Conservation (phyloP, 83 land plant species). For the Diphasiastrum complanatum region DNA sequence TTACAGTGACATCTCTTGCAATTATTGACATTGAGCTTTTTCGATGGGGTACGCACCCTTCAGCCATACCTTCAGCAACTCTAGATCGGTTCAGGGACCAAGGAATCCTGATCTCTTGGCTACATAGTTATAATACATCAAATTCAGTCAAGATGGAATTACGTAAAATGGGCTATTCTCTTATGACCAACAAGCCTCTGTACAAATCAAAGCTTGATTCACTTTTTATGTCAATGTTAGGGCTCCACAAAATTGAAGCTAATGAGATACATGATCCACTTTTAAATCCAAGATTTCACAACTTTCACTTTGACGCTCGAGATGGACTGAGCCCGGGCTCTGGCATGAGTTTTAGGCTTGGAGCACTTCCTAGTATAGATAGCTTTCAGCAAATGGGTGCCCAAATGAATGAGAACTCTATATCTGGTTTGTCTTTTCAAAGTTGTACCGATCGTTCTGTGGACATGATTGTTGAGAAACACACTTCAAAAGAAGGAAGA, state of each 20-base stretch:
- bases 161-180: slow-evolving; percentile 38
- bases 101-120: slow-evolving; percentile 44
- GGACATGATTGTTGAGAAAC: no score
- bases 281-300: no score
- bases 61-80: background rate
- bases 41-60: background rate
- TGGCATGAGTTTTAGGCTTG: no score
- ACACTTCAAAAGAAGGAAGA: no score
- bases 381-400: no score
- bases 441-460: no score
- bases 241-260: slow-evolving; percentile 24
- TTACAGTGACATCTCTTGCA: slow-evolving; percentile 5
- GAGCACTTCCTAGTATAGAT: no score
- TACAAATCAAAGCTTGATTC: slow-evolving; percentile 56
- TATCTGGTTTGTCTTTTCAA: no score
- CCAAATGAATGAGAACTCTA: no score
- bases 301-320: no score
- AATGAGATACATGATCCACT: no score
- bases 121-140: slow-evolving; percentile 50
- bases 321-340: no score
- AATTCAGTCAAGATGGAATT: slow-evolving; percentile 46
- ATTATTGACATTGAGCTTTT: slow-evolving; percentile 6
- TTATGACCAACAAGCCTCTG: slow-evolving; percentile 54
- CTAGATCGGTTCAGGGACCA: slow-evolving; percentile 9
- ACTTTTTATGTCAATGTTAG: slow-evolving; percentile 38